A percentile compares a stretch with the other conserved stretches of the same genome.
These are phyloP conservation scores for Clavaria fumosa DNA, from an alignment of 768 basidiomycete species.

Conservation along the genomic window DNA sequence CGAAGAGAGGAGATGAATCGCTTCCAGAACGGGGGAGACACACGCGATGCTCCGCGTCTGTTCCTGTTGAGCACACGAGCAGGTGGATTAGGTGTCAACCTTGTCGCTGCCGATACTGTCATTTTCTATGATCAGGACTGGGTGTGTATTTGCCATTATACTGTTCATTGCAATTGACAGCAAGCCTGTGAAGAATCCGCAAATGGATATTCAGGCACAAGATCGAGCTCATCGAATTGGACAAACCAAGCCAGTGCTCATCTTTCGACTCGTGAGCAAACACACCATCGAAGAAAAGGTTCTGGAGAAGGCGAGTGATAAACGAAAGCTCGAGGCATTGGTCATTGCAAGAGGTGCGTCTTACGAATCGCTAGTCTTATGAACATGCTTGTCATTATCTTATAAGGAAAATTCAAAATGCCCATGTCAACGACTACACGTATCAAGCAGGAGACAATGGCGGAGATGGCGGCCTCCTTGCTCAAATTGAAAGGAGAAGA, in stretches of 20 bases:
- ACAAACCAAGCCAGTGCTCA: slow-evolving; percentile 78
- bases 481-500: slow-evolving; percentile 77
- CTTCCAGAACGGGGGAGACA: slow-evolving; percentile 64
- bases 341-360: slow-evolving; percentile 79
- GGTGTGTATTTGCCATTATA: slow-evolving; percentile 28
- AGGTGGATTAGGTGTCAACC: slow-evolving; percentile 69
- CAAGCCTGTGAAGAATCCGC: slow-evolving; percentile 55
- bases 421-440: slow-evolving; percentile 37
- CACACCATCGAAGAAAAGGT: slow-evolving; percentile 90
- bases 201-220: slow-evolving; percentile 94
- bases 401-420: slow-evolving; percentile 69
- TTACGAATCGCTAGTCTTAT: not conserved
- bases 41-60: slow-evolving; percentile 45
- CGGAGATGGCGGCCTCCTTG: slow-evolving; percentile 67
- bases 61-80: slow-evolving; percentile 74
- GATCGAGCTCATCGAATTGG: slow-evolving; percentile 95
- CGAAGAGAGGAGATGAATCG: slow-evolving; percentile 72
- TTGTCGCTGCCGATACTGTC: slow-evolving; percentile 76
- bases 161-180: not conserved
- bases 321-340: slow-evolving; percentile 81
- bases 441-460: slow-evolving; percentile 48
- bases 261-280: slow-evolving; percentile 74
- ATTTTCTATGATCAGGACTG: slow-evolving; percentile 91
- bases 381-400: not conserved
- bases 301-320: slow-evolving; percentile 74